Conservation (phyloP, 495 filamentous ascomycete genomes). For the Niebla homalea region DNA sequence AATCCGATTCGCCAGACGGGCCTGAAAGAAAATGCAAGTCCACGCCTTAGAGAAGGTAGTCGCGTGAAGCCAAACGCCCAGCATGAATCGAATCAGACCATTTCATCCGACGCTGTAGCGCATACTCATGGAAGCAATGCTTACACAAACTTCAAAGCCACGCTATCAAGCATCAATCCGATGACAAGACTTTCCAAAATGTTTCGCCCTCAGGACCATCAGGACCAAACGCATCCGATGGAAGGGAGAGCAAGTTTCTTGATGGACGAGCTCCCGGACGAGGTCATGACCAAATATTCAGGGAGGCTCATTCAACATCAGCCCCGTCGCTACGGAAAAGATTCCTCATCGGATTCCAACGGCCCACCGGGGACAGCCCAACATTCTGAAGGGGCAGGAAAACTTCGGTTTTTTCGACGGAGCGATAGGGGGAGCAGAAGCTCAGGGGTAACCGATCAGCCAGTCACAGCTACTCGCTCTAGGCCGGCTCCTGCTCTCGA, state of each 20-base stretch:
- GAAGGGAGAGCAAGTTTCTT: background rate
- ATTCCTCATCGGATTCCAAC: constrained; percentile 58
- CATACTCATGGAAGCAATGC: no score
- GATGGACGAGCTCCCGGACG: constrained; percentile 16
- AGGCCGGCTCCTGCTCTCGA: constrained; percentile 43
- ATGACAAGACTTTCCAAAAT: background rate
- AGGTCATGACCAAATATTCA: constrained; percentile 6
- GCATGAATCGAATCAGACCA: no score
- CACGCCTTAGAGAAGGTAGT: no score
- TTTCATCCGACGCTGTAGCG: no score
- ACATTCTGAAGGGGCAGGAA: constrained; percentile 41
- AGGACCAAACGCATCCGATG: background rate
- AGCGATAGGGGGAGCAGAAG: constrained; percentile 49
- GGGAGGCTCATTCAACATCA: background rate
- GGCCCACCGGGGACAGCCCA: constrained; percentile 54
- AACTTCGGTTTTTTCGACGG: constrained; percentile 40
- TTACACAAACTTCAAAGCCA: background rate
- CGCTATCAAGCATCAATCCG: background rate
- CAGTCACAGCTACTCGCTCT: constrained; percentile 54
- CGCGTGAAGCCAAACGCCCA: no score
- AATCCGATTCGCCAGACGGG: no score
- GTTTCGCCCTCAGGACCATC: background rate
- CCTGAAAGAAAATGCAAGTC: no score
- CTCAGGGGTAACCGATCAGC: constrained; percentile 43
- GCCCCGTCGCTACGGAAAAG: constrained; percentile 34